Percentiles rank a stretch among this genome's conserved stretches.
phyloP scores from a whole-genome alignment of 2,329 filamentous ascomycete species.

The Dryadomyces quercivorus region DNA sequence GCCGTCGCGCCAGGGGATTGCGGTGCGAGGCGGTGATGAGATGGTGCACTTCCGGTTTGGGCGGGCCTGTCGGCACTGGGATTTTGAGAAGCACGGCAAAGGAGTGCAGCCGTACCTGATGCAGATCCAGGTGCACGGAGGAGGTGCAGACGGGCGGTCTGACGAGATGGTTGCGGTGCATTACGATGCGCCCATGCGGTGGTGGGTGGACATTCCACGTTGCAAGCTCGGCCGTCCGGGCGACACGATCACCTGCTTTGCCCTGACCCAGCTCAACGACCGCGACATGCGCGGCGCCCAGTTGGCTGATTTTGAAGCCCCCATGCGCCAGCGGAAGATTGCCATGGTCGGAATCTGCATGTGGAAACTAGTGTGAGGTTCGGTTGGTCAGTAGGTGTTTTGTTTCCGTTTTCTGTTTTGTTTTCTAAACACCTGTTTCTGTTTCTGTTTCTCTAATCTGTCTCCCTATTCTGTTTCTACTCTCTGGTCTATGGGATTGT shows the following conservation, averaged over 20 bases:
- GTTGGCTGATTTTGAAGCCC: constrained; percentile 31
- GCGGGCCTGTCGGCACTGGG: constrained; percentile 74
- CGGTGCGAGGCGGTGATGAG: constrained; percentile 31
- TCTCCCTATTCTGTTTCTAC: too few species aligned
- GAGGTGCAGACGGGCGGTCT: constrained; percentile 22
- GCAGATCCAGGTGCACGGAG: constrained; percentile 52
- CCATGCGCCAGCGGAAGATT: constrained; percentile 32
- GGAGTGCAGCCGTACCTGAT: constrained; percentile 60
- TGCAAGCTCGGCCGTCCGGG: constrained; percentile 55
- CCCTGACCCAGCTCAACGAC: constrained; percentile 37
- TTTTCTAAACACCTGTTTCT: too few species aligned
- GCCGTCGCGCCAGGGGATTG: constrained; percentile 27
- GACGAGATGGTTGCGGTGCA: constrained; percentile 43
- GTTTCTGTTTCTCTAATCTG: too few species aligned
- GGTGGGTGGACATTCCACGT: constrained; percentile 66
- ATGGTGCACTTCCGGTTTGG: constrained; percentile 68
- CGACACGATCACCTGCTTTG: constrained; percentile 52
- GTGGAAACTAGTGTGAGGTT: constrained; percentile 39
- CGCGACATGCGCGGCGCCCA: constrained; percentile 35
- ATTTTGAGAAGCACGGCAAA: constrained; percentile 51
- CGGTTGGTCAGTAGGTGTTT: too few species aligned
- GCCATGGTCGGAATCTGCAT: constrained; percentile 29
- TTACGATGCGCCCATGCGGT: constrained; percentile 54
- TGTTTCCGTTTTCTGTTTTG: too few species aligned
- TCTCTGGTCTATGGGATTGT: neutral